A percentile compares a stretch with the other conserved stretches of the same genome.
These are phyloP conservation scores for Colletotrichum noveboracense DNA, from an alignment of 2,329 filamentous ascomycete species.

Conservation along the genomic window DNA sequence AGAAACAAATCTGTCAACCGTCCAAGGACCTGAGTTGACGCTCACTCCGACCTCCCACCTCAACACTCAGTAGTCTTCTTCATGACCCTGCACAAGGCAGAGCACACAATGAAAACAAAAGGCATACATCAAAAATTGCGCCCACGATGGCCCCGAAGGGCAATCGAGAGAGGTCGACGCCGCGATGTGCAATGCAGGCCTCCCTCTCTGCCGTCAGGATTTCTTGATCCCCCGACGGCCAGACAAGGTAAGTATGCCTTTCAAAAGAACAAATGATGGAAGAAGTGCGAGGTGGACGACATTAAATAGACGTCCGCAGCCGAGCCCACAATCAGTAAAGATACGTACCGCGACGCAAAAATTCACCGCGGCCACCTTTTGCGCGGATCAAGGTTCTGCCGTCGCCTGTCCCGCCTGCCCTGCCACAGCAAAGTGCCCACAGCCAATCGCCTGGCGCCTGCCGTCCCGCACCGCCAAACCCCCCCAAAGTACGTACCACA, in stretches of 20 bases:
- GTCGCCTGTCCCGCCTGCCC: slow-evolving; percentile 6
- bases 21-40: rapidly evolving
- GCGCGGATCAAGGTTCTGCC: slow-evolving; percentile 8
- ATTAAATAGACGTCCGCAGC: background rate
- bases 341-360: background rate
- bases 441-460: background rate
- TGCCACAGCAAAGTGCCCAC: background rate
- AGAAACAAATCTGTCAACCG: rapidly evolving
- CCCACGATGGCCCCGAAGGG: slow-evolving; percentile 19
- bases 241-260: slow-evolving; percentile 57
- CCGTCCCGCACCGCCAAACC: background rate
- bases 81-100: background rate
- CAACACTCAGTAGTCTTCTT: background rate
- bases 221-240: slow-evolving; percentile 48
- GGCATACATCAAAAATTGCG: slow-evolving; percentile 18
- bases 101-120: slow-evolving; percentile 18
- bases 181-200: slow-evolving; percentile 57
- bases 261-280: background rate
- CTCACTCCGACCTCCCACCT: background rate
- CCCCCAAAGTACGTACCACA: slow-evolving; percentile 15
- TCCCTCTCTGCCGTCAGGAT: slow-evolving; percentile 42
- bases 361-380: background rate
- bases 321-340: background rate
- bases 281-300: background rate
- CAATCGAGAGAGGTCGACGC: slow-evolving; percentile 20